Evolutionary conservation across 192 early-diverging fungal species (phyloP).

Genomic region (Phlyctochytrium planicorne): DNA sequence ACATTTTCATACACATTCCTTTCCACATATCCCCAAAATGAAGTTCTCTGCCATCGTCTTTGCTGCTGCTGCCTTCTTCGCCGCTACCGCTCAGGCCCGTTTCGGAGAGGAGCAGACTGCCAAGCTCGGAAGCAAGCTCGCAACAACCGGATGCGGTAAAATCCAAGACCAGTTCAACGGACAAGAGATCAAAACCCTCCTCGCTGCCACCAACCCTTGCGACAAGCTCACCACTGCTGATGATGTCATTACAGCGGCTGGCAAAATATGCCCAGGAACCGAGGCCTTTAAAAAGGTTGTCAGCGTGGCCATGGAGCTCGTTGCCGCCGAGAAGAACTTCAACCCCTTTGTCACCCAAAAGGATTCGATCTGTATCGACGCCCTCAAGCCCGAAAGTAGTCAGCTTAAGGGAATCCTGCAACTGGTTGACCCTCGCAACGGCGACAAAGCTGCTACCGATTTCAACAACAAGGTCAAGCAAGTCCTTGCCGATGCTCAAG

Average conservation of each 20-base stretch:
- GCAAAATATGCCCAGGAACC: no score
- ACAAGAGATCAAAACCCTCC: slow-evolving; percentile 17
- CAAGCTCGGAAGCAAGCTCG: slow-evolving; percentile 8
- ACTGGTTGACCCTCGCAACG: slow-evolving; percentile 18
- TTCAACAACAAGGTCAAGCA: slow-evolving; percentile 15
- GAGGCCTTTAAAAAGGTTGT: not conserved
- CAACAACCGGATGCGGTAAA: slow-evolving; percentile 12
- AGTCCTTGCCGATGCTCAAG: slow-evolving; percentile 20
- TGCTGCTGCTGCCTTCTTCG: slow-evolving; percentile 3
- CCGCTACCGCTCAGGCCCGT: slow-evolving; percentile 1
- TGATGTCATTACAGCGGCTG: no score
- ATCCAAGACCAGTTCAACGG: slow-evolving; percentile 8
- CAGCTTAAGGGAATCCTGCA: not conserved
- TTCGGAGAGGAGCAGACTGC: slow-evolving; percentile 22
- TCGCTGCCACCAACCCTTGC: no score
- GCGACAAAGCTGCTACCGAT: no score
- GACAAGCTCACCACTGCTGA: not conserved
- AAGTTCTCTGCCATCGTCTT: not conserved
- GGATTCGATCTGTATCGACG: slow-evolving; percentile 14
- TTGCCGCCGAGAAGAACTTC: not conserved
- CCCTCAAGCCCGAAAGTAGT: not conserved
- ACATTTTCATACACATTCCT: no score
- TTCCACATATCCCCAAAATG: no score
- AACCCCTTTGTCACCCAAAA: not conserved
- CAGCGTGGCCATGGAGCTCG: not conserved